Evolutionary conservation across 2,329 filamentous ascomycete genomes (phyloP).

Genomic region (Colletotrichum sp.): DNA sequence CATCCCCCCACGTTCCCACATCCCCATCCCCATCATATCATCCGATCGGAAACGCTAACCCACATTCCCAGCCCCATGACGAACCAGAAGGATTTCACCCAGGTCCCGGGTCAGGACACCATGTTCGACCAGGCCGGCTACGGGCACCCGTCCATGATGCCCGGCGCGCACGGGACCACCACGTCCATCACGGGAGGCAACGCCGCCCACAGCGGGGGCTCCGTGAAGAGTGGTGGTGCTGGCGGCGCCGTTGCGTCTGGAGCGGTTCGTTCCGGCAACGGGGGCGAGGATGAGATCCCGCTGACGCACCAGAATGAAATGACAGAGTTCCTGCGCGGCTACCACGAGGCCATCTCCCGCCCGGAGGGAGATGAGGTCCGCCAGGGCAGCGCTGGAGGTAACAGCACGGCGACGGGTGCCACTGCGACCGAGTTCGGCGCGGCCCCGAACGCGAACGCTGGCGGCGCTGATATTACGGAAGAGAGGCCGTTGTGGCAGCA

Average conservation of each 20-base stretch:
- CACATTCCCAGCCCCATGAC: constrained; percentile 30
- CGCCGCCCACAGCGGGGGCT: neutral
- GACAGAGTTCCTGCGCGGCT: constrained; percentile 51
- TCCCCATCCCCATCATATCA: neutral
- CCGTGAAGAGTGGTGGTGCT: constrained; percentile 23
- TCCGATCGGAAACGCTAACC: constrained; percentile 21
- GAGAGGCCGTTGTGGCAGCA: constrained; percentile 59
- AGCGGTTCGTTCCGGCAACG: constrained; percentile 30
- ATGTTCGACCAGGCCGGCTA: constrained; percentile 20
- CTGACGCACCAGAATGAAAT: constrained; percentile 41
- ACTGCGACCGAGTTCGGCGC: neutral
- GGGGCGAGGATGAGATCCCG: constrained; percentile 39
- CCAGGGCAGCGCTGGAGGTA: constrained; percentile 33
- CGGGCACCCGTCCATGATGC: constrained; percentile 19
- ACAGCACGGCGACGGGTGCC: constrained; percentile 12
- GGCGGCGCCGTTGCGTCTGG: constrained; percentile 27
- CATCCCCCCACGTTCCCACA: neutral
- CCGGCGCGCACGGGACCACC: constrained; percentile 16
- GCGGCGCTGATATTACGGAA: constrained; percentile 22
- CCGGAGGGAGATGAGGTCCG: constrained; percentile 41
- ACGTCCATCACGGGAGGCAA: constrained; percentile 19
- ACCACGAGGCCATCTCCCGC: constrained; percentile 42
- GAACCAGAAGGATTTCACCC: constrained; percentile 32
- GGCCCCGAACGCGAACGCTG: neutral
- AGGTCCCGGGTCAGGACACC: constrained; percentile 12